Conservation (phyloP, 352 stramenopile species). For the Pseudoperonospora humuli region DNA sequence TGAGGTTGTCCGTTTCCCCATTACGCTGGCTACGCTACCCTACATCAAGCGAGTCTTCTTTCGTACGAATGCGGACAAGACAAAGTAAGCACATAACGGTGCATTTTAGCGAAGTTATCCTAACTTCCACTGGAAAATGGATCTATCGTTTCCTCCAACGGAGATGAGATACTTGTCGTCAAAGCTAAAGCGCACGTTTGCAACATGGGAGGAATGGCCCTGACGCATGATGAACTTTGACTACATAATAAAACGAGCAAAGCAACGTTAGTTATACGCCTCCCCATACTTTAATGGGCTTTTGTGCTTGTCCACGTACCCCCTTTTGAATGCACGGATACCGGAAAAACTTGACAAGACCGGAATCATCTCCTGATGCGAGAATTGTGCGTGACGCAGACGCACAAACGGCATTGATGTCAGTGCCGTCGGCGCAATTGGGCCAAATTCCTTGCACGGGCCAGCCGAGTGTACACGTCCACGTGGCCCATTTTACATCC, state of each 20-base stretch:
- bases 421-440: slow-evolving; percentile 68
- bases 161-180: slow-evolving; percentile 82
- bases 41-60: slow-evolving; percentile 67
- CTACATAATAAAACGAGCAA: slow-evolving; percentile 17
- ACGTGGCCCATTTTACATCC: no score
- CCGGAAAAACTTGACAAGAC: no score
- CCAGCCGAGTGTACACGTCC: no score
- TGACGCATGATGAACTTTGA: slow-evolving; percentile 41
- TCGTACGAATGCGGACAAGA: slow-evolving; percentile 29
- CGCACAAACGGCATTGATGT: slow-evolving; percentile 74
- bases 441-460: slow-evolving; percentile 89
- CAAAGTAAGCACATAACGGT: slow-evolving; percentile 21
- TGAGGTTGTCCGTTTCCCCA: slow-evolving; percentile 81
- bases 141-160: slow-evolving; percentile 74
- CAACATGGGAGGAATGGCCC: slow-evolving; percentile 79
- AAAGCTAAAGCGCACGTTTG: slow-evolving; percentile 71
- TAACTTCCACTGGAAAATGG: slow-evolving; percentile 83
- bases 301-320: no score
- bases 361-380: slow-evolving; percentile 72
- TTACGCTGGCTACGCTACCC: slow-evolving; percentile 76
- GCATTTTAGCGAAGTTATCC: slow-evolving; percentile 19
- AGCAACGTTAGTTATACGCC: slow-evolving; percentile 28
- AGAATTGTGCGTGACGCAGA: slow-evolving; percentile 61
- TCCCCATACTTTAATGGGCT: no score
- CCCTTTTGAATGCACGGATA: no score